Evolutionary conservation across 352 stramenopile genomes (phyloP), one percentile per base, ranked within the genome.

Genomic region (Globisporangium radiosum): DNA sequence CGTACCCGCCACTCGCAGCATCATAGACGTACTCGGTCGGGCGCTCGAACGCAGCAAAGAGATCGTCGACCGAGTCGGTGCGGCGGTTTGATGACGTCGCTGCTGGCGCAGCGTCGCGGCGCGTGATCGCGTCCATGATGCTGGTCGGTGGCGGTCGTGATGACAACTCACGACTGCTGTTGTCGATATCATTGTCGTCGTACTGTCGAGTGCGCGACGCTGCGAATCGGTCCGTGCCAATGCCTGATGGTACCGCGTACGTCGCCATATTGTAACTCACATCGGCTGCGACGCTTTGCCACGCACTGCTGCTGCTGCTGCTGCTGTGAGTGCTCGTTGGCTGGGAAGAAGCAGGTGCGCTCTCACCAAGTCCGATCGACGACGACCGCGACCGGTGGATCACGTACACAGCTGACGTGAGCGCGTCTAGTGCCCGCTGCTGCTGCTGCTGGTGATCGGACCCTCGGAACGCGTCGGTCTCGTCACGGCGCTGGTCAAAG

Each of bases 21-120:
- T 92, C 82, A 51, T 90, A 90, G 3, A 89, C 71, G 57, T 92
- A 92, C 37, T 90, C 76, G n/a, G 83, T 85, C 0, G 74, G 79
- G 37, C 73, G 74, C 66, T 92, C 82, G 57, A 90, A 92, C 25
- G 85, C 75, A 0, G 80, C 76, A 62, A 92, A 90, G 47, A 82
- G 78, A 58, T 90, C 82, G 50, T 92, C 80, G n/a, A 89, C 59
- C 9, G 79, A 76, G 7, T 74, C 62, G 48, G 62, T 42, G 43
- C 43, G 43, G 3, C 56, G 36, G 14, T 61, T 58, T 40, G 45
- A 9, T 43, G 1, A 56, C 17, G 42, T 52, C 43, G 6, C 49
- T 48, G 7, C 25, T 36, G 14, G 2, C 19, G 25, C 49, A 52
- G 8, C 45, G 25, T 3, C 14, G 39, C 52, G 54, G 43, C 40